phyloP scores from a whole-genome alignment of 805 yeast species.

The Starmerella sirachaensis region DNA sequence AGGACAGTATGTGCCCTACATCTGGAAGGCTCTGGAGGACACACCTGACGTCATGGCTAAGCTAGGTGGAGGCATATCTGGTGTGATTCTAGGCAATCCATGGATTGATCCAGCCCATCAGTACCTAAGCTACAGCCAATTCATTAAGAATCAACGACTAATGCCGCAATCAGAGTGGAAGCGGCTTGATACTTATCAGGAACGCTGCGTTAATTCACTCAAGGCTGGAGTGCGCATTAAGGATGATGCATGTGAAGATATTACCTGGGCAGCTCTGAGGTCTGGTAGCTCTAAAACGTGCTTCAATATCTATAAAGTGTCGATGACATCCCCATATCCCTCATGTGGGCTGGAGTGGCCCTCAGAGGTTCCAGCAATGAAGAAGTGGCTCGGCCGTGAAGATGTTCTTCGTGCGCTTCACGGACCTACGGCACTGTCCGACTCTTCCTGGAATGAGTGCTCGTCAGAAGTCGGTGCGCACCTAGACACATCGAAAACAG shows the following conservation, averaged over 20 bases:
- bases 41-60: slow-evolving; percentile 21
- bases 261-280: slow-evolving; percentile 27
- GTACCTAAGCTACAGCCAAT: slow-evolving; percentile 68
- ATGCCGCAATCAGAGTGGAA: slow-evolving; percentile 28
- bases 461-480: slow-evolving; percentile 41
- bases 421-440: slow-evolving; percentile 24
- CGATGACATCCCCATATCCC: slow-evolving; percentile 61
- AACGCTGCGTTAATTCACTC: slow-evolving; percentile 21
- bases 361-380: slow-evolving; percentile 38
- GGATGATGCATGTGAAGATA: slow-evolving; percentile 29
- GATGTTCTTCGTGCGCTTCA: slow-evolving; percentile 43
- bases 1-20: slow-evolving; percentile 89
- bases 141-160: slow-evolving; percentile 46
- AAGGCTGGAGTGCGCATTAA: slow-evolving; percentile 20
- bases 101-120: slow-evolving; percentile 88
- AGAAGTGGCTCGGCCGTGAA: slow-evolving; percentile 37
- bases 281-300: slow-evolving; percentile 32
- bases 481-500: slow-evolving; percentile 41
- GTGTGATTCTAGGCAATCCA: slow-evolving; percentile 78
- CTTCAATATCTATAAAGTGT: slow-evolving; percentile 71
- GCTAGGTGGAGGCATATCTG: slow-evolving; percentile 39
- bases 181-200: slow-evolving; percentile 22
- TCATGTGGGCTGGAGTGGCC: slow-evolving; percentile 95
- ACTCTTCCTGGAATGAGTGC: slow-evolving; percentile 64
- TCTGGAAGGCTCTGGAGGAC: slow-evolving; percentile 50